Conservation (phyloP, 306 rosid species). For the Gleditsia sinensis region DNA sequence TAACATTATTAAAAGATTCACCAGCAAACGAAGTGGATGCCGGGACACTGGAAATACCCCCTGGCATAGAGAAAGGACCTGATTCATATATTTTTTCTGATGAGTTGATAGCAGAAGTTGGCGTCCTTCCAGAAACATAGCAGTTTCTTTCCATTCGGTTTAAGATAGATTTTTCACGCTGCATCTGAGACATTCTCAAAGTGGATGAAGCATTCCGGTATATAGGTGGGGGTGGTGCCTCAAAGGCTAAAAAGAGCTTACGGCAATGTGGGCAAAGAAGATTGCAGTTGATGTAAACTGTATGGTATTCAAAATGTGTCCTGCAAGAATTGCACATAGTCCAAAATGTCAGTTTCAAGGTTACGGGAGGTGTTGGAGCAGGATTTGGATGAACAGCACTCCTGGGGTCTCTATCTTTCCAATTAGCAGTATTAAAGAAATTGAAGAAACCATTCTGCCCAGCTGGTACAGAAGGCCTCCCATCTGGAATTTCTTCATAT, state of each 20-base stretch:
- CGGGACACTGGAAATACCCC: constrained; percentile 29
- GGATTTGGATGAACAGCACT: constrained; percentile 38
- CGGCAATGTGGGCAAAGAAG: constrained; percentile 55
- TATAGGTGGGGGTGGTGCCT: constrained; percentile 45
- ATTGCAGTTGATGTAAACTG: constrained; percentile 30
- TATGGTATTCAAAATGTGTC: constrained; percentile 57
- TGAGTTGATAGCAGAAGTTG: constrained; percentile 37
- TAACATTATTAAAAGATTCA: constrained; percentile 38
- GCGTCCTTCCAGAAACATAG: constrained; percentile 45
- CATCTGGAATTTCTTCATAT: constrained; percentile 22
- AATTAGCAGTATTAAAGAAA: constrained; percentile 23
- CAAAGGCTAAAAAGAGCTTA: constrained; percentile 52
- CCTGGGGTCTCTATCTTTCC: constrained; percentile 35
- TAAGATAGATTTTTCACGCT: constrained; percentile 38
- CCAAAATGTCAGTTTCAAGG: constrained; percentile 67
- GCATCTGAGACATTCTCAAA: constrained; percentile 40
- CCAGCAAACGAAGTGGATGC: constrained; percentile 41
- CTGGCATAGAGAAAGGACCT: constrained; percentile 34
- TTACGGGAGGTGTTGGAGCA: constrained; percentile 26
- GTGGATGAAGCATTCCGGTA: constrained; percentile 38
- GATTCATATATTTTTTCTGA: constrained; percentile 37
- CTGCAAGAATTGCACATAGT: constrained; percentile 59
- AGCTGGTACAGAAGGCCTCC: constrained; percentile 37
- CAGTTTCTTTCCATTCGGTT: constrained; percentile 34
- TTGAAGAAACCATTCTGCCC: constrained; percentile 41